Evolutionary conservation across 1,139 yeast genomes (phyloP).

Genomic region (Taphrina deformans): DNA sequence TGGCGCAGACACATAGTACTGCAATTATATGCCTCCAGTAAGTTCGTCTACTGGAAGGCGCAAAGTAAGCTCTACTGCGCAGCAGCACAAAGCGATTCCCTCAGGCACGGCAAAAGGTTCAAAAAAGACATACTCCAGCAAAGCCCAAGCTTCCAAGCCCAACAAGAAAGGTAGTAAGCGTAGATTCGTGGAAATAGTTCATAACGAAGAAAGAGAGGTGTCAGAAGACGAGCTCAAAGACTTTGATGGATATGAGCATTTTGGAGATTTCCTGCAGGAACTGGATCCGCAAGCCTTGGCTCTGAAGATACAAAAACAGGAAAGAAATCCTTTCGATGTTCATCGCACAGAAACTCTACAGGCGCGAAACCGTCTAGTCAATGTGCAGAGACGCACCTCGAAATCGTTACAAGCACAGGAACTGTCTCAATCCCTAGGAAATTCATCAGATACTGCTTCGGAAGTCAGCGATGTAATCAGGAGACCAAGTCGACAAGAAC

Average conservation of each 20-base stretch:
- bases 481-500: not conserved
- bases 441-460: not conserved
- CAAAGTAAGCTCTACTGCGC: too few species aligned
- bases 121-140: not conserved
- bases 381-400: not conserved
- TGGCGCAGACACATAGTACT: too few species aligned
- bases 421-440: not conserved
- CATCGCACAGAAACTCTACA: not conserved
- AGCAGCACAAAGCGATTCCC: not conserved
- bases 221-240: conserved; percentile 27
- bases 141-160: not conserved
- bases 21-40: too few species aligned
- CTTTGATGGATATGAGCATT: conserved; percentile 28
- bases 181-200: conserved; percentile 13
- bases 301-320: not conserved
- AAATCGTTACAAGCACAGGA: not conserved
- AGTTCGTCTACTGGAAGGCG: too few species aligned
- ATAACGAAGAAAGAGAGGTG: conserved; percentile 9
- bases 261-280: conserved; percentile 18
- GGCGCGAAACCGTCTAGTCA: not conserved
- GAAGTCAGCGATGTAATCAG: not conserved
- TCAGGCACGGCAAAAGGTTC: not conserved
- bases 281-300: conserved; percentile 30
- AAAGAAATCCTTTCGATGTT: not conserved
- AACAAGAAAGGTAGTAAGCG: not conserved